Evolutionary conservation across 2,329 filamentous ascomycete genomes (phyloP).

Genomic region (Volutella citrinella): DNA sequence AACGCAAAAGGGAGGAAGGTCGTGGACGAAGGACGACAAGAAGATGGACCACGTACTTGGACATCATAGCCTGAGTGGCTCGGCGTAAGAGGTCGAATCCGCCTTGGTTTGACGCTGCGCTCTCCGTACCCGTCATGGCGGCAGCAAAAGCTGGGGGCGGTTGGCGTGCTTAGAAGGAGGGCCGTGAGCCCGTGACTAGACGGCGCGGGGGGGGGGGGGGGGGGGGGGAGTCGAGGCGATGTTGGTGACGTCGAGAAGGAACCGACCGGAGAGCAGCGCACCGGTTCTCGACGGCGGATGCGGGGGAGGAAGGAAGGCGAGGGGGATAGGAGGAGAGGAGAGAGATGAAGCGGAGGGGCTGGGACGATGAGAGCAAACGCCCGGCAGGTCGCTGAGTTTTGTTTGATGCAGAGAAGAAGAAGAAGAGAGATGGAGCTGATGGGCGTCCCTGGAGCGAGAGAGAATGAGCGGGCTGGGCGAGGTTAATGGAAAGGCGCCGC

Average conservation of each 20-base stretch:
- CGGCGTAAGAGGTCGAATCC: conserved; percentile 56
- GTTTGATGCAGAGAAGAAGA: conserved; percentile 19
- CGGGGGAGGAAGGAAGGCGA: too few relatives aligned
- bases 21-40: too few relatives aligned
- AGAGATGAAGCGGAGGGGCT: neutral
- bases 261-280: too few relatives aligned
- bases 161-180: conserved; percentile 20
- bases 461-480: conserved; percentile 25
- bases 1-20: too few relatives aligned
- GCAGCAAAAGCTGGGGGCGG: conserved; percentile 21
- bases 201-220: conserved; percentile 18
- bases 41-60: conserved; percentile 48
- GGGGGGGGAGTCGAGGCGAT: too few relatives aligned
- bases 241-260: too few relatives aligned
- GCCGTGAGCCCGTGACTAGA: conserved; percentile 18
- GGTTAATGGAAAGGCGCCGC: conserved; percentile 18
- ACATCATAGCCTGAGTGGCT: conserved; percentile 63
- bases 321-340: too few relatives aligned
- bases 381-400: conserved; percentile 12
- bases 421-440: conserved; percentile 24
- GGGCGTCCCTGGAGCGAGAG: conserved; percentile 28
- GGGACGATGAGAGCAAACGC: neutral
- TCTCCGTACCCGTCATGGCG: conserved; percentile 51
- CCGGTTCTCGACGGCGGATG: too few relatives aligned
- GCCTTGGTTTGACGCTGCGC: conserved; percentile 37